These are phyloP conservation scores for Harrya chromipes DNA, from an alignment of 768 basidiomycete genomes.

Conservation along the genomic window DNA sequence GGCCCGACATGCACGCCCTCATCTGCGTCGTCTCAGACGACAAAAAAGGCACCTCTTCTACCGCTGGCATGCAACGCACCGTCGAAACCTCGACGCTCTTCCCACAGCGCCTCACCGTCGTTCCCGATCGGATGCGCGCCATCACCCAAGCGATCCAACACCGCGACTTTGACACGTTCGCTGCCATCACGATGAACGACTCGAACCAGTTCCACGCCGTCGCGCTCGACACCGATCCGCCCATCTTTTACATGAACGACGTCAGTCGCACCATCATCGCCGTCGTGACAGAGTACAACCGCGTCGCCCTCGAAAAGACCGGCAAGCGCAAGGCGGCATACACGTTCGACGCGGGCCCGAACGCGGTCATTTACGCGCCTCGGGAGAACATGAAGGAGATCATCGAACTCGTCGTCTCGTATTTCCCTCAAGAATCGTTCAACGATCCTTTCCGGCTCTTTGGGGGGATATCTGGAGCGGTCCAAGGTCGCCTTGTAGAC, in stretches of 20 bases:
- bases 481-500: slow-evolving; percentile 50
- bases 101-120: slow-evolving; percentile 88
- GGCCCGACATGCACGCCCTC: slow-evolving; percentile 95
- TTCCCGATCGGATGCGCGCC: slow-evolving; percentile 79
- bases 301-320: slow-evolving; percentile 57
- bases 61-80: slow-evolving; percentile 96
- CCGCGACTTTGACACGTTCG: slow-evolving; percentile 87
- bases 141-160: slow-evolving; percentile 78
- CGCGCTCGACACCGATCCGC: slow-evolving; percentile 93
- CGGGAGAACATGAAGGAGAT: slow-evolving; percentile 77
- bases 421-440: slow-evolving; percentile 85
- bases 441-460: slow-evolving; percentile 73
- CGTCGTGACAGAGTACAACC: slow-evolving; percentile 90
- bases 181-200: slow-evolving; percentile 91
- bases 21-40: slow-evolving; percentile 95
- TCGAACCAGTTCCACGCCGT: slow-evolving; percentile 99
- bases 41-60: slow-evolving; percentile 95
- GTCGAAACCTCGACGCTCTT: slow-evolving; percentile 89
- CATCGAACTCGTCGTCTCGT: slow-evolving; percentile 67
- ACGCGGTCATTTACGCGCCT: slow-evolving; percentile 93
- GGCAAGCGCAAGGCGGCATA: slow-evolving; percentile 83
- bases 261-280: slow-evolving; percentile 91
- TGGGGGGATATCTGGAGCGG: slow-evolving; percentile 28
- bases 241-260: slow-evolving; percentile 99
- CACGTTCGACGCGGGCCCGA: slow-evolving; percentile 99